phyloP scores from a whole-genome alignment of 2,329 filamentous ascomycete species.

The Sporothrix globosa region DNA sequence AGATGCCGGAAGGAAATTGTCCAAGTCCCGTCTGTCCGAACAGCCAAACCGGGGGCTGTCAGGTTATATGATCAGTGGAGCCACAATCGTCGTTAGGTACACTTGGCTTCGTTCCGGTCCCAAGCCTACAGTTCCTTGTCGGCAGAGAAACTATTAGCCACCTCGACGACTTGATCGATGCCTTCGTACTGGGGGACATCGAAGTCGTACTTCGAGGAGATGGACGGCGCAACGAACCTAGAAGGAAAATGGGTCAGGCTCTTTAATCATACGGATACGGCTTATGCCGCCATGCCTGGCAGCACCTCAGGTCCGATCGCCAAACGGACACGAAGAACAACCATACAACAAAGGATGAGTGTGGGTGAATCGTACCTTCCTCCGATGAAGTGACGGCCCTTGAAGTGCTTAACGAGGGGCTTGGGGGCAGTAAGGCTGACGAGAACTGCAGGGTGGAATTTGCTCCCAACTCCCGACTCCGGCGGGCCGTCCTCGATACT shows the following conservation, averaged over 20 bases:
- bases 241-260: not conserved
- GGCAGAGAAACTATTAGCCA: constrained; percentile 48
- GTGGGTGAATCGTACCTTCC: constrained; percentile 63
- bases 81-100: not conserved
- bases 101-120: not conserved
- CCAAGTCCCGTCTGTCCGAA: constrained; percentile 64
- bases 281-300: too few species aligned
- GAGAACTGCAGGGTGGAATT: constrained; percentile 77
- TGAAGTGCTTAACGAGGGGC: constrained; percentile 81
- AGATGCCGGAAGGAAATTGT: constrained; percentile 58
- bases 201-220: constrained; percentile 84
- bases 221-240: constrained; percentile 76
- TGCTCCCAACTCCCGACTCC: constrained; percentile 71
- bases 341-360: not conserved
- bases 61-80: constrained; percentile 53
- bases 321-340: not conserved
- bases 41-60: constrained; percentile 59
- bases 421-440: constrained; percentile 94
- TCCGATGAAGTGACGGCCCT: constrained; percentile 87
- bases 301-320: not conserved
- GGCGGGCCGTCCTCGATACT: constrained; percentile 87
- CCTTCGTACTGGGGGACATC: constrained; percentile 83
- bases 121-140: constrained; percentile 55
- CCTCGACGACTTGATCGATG: constrained; percentile 85
- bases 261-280: not conserved